Evolutionary conservation across 345 rosid genomes (phyloP), one percentile per base, ranked within the genome.

Genomic region (Eucalyptus melliodora): DNA sequence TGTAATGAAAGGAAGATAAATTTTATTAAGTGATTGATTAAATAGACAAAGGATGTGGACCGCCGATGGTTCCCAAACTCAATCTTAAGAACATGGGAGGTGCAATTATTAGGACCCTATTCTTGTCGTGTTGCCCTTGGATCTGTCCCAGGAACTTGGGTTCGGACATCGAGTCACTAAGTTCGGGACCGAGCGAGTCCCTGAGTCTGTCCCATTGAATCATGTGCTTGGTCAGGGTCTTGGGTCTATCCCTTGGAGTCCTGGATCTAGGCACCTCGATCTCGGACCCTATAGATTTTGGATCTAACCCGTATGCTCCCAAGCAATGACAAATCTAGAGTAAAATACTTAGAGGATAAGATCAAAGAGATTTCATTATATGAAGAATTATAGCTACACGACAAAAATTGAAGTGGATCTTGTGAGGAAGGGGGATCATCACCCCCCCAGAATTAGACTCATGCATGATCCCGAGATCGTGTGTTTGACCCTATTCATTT

Each of bases 151-250:
- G 62, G 67, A 60, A 60, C 67, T 60, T 27, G n/a, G 30, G 67
- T 60, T 60, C 67, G 67, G n/a, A 60, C 31, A 12, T 27, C 31
- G n/a, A 27, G 67, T 60, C 31, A 27, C 67, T 27, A 3, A 11
- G 67, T 11, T 60, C 1, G 67, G 31, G n/a, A 60, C 31, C 16
- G 0, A 60, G n/a, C 16, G 0, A 60, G n/a, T 26, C n/a, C 31
- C 31, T 12, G 31, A 60, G 67, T 60, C 31, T 6, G n/a, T 0
- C 12, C 26, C 0, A 4, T 56, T 0, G 31, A 11, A 27, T 0
- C 67, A 60, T 27, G 67, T 12, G 67, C 14, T 3, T 60, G 31
- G 31, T 60, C 67, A 11, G 67, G 67, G 7, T 60, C 14, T 60
- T 60, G 16, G 56, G 59, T 60, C 67, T 60, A 60, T 60, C 67